A percentile compares a stretch with the other conserved stretches of the same genome.
Evolutionary conservation across 2,329 filamentous ascomycete genomes (phyloP).

Genomic region (Penicillium decumbens): DNA sequence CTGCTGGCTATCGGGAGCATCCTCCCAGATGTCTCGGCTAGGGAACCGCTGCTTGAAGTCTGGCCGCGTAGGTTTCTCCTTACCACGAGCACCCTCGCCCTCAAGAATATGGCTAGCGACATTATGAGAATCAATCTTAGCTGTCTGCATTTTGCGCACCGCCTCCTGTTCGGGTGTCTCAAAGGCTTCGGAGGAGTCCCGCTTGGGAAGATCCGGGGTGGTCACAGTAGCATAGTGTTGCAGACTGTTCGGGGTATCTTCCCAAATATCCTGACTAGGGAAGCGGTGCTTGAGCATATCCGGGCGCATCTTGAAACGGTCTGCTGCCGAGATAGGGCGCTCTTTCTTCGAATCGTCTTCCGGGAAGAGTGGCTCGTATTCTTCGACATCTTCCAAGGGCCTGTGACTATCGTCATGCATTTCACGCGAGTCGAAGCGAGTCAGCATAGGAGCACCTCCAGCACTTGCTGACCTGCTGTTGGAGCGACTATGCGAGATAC

Average conservation of each 20-base stretch:
- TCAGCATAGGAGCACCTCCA: conserved; percentile 53
- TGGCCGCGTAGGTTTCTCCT: conserved; percentile 44
- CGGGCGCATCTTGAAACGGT: conserved; percentile 53
- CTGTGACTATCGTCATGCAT: conserved; percentile 54
- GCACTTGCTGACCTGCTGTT: conserved; percentile 61
- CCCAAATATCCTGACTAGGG: conserved; percentile 94
- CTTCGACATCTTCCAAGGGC: conserved; percentile 79
- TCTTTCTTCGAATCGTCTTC: conserved; percentile 64
- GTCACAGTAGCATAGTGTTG: conserved; percentile 74
- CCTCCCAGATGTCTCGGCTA: conserved; percentile 91
- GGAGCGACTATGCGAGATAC: conserved; percentile 58
- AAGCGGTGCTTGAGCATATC: conserved; percentile 64
- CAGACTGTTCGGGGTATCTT: conserved; percentile 84
- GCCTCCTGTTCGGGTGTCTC: conserved; percentile 49
- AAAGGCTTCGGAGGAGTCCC: conserved; percentile 39
- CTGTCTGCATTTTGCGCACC: conserved; percentile 38
- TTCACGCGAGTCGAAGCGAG: conserved; percentile 54
- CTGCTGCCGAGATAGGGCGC: conserved; percentile 49
- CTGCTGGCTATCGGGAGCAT: conserved; percentile 76
- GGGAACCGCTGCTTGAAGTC: conserved; percentile 68
- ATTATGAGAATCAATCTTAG: conserved; percentile 37
- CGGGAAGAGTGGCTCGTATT: conserved; percentile 92
- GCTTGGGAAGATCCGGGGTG: conserved; percentile 63
- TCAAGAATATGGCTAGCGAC: conserved; percentile 34
- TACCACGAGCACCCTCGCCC: conserved; percentile 23